Conservation (phyloP, 129 eudicot species). For the Flaveria bidentis region DNA sequence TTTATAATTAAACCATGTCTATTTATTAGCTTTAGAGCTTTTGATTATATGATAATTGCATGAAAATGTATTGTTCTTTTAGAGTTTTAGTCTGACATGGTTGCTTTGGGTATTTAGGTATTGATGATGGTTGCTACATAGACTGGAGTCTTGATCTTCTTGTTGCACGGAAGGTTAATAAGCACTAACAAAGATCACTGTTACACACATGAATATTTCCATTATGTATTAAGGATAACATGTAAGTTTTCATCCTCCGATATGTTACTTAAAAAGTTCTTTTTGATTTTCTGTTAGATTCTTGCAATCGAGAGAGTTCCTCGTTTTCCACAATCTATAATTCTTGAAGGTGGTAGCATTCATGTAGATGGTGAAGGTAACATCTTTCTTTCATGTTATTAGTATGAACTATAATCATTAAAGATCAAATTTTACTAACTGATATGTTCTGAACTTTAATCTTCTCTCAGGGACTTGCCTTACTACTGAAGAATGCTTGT, state of each 20-base stretch:
- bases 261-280: neutral
- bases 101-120: slow-evolving; percentile 42
- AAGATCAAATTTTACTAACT: neutral
- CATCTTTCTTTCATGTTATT: slow-evolving; percentile 1
- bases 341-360: slow-evolving; percentile 98
- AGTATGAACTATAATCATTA: neutral
- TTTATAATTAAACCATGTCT: neutral
- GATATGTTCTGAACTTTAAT: slow-evolving; percentile 12
- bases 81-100: neutral
- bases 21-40: neutral
- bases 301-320: slow-evolving; percentile 67
- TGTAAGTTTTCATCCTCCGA: slow-evolving; percentile 8
- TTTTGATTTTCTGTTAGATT: slow-evolving; percentile 42
- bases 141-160: slow-evolving; percentile 89
- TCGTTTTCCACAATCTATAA: slow-evolving; percentile 74
- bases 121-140: slow-evolving; percentile 79
- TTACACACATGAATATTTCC: neutral
- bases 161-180: slow-evolving; percentile 78
- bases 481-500: slow-evolving; percentile 94
- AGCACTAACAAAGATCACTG: slow-evolving; percentile 11
- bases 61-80: neutral
- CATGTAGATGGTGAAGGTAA: slow-evolving; percentile 97
- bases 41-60: neutral
- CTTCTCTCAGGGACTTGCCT: slow-evolving; percentile 82
- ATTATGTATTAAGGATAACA: neutral